phyloP scores from a whole-genome alignment of 78 protist genomes.

The Dictyostelium firmibasis region DNA sequence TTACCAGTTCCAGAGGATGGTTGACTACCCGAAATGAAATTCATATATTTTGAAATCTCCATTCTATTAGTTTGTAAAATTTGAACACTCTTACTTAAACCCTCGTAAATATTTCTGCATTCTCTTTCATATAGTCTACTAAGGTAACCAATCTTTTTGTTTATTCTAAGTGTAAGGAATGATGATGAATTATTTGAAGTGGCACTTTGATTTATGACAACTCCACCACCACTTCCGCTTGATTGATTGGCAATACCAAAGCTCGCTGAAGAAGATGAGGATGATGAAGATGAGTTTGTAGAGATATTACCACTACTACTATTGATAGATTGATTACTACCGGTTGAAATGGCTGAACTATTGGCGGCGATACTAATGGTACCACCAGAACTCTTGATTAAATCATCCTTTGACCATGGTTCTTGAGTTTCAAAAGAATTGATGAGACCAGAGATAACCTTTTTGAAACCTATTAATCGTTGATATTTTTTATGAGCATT shows the following conservation, averaged over 20 bases:
- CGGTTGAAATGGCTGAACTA: not conserved
- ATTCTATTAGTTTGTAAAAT: conserved; percentile 50
- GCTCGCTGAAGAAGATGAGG: not conserved
- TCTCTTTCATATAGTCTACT: conserved; percentile 64
- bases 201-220: not conserved
- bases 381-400: not conserved
- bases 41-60: conserved; percentile 75
- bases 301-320: not conserved
- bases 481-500: conserved; percentile 81
- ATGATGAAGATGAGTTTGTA: not conserved
- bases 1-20: not conserved
- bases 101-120: conserved; percentile 47
- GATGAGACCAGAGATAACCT: conserved; percentile 35
- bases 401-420: conserved; percentile 70
- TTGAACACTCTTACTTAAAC: conserved; percentile 64
- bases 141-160: conserved; percentile 52
- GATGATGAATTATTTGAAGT: not conserved
- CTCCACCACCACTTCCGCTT: not conserved
- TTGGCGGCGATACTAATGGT: not conserved
- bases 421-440: conserved; percentile 62
- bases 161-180: conserved; percentile 20
- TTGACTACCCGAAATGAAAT: not conserved
- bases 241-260: not conserved
- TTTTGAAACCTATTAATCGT: conserved; percentile 54
- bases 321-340: not conserved